These are phyloP conservation scores for Solanum chilense DNA, from an alignment of 257 asterid genomes.

Conservation along the genomic window DNA sequence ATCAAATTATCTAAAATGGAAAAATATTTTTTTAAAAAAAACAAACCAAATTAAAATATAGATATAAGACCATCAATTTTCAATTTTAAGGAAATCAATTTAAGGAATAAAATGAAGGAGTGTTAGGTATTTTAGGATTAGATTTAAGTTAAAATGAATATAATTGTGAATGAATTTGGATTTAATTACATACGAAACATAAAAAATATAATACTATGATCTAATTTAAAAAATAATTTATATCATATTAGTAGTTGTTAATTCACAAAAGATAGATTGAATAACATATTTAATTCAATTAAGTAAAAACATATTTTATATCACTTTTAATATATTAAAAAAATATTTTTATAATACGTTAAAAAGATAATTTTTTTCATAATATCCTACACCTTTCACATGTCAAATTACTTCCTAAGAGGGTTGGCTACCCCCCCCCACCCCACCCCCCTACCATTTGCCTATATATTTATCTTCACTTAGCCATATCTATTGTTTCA, in stretches of 20 bases:
- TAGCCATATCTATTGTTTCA: neutral
- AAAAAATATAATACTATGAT: too few relatives aligned
- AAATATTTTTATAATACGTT: too few relatives aligned
- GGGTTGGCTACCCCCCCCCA: neutral
- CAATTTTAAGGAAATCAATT: neutral
- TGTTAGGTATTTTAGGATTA: neutral
- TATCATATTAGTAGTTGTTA: too few relatives aligned
- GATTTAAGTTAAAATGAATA: neutral
- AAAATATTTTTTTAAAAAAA: too few relatives aligned
- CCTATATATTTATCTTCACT: neutral
- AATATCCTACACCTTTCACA: neutral
- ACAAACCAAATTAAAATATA: too few relatives aligned
- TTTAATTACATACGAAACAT: neutral
- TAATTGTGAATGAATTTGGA: neutral
- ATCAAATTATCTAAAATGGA: too few relatives aligned
- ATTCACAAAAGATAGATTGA: neutral
- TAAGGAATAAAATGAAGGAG: neutral
- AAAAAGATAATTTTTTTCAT: neutral
- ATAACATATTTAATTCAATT: too few relatives aligned
- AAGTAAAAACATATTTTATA: rapidly evolving
- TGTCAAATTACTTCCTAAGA: neutral
- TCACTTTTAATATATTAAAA: neutral
- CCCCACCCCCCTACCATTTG: neutral
- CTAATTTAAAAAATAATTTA: too few relatives aligned
- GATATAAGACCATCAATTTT: neutral